Evolutionary conservation across 1,139 yeast genomes (phyloP).

Genomic region (Spencermartinsiella ligniputridi): DNA sequence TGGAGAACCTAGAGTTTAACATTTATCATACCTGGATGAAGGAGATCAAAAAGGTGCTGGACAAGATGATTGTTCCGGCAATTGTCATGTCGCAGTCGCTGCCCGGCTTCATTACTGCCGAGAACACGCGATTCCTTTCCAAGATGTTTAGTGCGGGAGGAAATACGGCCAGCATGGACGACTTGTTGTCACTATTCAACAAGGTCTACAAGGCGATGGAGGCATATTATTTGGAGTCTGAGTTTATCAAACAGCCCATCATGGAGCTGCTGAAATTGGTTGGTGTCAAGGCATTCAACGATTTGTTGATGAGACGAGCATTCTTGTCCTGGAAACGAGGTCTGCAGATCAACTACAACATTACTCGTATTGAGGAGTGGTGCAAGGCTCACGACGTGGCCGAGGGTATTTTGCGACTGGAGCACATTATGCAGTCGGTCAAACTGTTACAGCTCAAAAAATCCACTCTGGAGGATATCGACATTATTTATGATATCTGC

Average conservation of each 20-base stretch:
- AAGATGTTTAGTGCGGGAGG: constrained; percentile 64
- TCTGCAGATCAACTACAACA: constrained; percentile 91
- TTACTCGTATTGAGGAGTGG: constrained; percentile 97
- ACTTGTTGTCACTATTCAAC: constrained; percentile 83
- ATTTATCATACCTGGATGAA: constrained; percentile 98
- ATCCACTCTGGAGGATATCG: constrained; percentile 85
- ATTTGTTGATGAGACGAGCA: constrained; percentile 89
- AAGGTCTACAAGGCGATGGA: constrained; percentile 92
- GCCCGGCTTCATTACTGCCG: constrained; percentile 94
- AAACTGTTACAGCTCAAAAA: constrained; percentile 89
- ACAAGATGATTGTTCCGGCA: constrained; percentile 89
- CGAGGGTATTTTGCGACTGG: constrained; percentile 83
- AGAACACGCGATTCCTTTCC: constrained; percentile 76
- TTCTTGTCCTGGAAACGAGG: constrained; percentile 98
- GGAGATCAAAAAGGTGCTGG: constrained; percentile 86
- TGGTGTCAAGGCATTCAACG: constrained; percentile 94
- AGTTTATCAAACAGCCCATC: constrained; percentile 80
- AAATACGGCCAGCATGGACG: constrained; percentile 89
- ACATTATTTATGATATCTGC: constrained; percentile 90
- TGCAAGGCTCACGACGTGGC: constrained; percentile 91
- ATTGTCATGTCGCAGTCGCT: constrained; percentile 90
- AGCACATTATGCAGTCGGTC: constrained; percentile 90
- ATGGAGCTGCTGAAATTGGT: constrained; percentile 80
- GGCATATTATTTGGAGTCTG: constrained; percentile 80
- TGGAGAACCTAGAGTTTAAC: constrained; percentile 88